phyloP scores from a whole-genome alignment of 164 flowering plant genomes.

The Vitis riparia region DNA sequence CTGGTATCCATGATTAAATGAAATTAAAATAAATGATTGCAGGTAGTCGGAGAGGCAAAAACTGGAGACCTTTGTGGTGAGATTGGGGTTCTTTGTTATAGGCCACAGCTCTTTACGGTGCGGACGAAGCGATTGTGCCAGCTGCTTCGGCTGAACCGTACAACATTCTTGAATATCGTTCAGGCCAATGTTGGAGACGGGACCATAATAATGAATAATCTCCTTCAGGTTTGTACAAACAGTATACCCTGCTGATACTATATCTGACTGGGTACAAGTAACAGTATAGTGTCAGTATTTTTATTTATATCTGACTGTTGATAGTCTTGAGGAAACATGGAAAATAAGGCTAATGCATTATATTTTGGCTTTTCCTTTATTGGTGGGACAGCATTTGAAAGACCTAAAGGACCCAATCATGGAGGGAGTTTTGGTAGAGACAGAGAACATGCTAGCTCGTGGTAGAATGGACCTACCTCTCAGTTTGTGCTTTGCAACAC shows the following conservation, averaged over 20 bases:
- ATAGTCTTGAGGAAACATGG: too few species aligned
- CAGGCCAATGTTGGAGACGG: constrained; percentile 97
- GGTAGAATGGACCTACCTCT: constrained; percentile 93
- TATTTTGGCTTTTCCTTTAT: constrained; percentile 4
- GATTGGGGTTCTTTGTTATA: constrained; percentile 92
- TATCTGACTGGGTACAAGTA: not conserved
- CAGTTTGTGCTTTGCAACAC: constrained; percentile 77
- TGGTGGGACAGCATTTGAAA: constrained; percentile 69
- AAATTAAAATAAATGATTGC: constrained; percentile 8
- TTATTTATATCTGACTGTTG: not conserved
- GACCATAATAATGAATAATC: constrained; percentile 88
- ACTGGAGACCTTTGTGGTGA: constrained; percentile 86
- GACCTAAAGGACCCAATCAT: constrained; percentile 69
- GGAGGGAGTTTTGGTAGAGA: constrained; percentile 72
- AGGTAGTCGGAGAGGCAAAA: constrained; percentile 74
- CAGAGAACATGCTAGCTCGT: constrained; percentile 82
- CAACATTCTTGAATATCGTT: constrained; percentile 76
- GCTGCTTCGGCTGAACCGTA: constrained; percentile 79
- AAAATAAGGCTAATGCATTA: not conserved
- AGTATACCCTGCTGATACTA: not conserved
- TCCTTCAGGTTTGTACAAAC: constrained; percentile 65
- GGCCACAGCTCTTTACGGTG: constrained; percentile 88
- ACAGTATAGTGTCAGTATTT: not conserved
- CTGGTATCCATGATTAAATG: not conserved
- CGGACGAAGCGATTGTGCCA: constrained; percentile 86